Evolutionary conservation across 2,329 filamentous ascomycete species (phyloP), one percentile per base, ranked within the genome.

Genomic region (Acrodontium crateriforme): DNA sequence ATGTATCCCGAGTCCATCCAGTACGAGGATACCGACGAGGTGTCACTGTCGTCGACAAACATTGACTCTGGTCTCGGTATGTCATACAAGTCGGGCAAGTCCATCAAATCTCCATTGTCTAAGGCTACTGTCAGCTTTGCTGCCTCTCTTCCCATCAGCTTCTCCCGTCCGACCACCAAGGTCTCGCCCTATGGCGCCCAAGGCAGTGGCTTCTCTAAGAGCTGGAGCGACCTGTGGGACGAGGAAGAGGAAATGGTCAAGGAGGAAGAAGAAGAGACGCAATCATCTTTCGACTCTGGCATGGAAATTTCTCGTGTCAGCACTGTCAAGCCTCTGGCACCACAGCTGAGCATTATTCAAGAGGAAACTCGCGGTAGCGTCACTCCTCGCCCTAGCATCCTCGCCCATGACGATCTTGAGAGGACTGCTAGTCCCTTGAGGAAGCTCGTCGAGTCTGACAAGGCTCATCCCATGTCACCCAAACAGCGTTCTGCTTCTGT

Each of bases 201-300:
- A 12, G 32, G 34, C 35, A 44, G 32, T 30, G 63, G 69, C 25
- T 81, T 91, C 25, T 93, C 89, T 31, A 95, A 95, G 76, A 95
- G 89, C 64, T 98, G 89, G 89, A 93, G 85, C 48, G 89, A 98
- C 54, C 74, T 95, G 54, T 94, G 84, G 78, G 87, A 95, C 34
- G 87, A 95, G 54, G 87, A 95, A 29, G 84, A 89, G 47, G 54
- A 80, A 39, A 70, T 80, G 42, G 63, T 66, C 14, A 69, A 77
- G 43, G 73, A 78, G 47, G 49, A 78, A 37, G 71, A 80, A 42
- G 63, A 67, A 18, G 69, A 77, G 44, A 71, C 77, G 47, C 39
- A 38, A 16, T 27, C 37, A 15, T 44, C 46, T 12, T 38, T 46
- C 14, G 39, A 45, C n/a, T 67, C 67, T 36, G 39, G 36, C 11